These are phyloP conservation scores for Hericium erinaceus DNA, from an alignment of 768 basidiomycete genomes.

Conservation along the genomic window DNA sequence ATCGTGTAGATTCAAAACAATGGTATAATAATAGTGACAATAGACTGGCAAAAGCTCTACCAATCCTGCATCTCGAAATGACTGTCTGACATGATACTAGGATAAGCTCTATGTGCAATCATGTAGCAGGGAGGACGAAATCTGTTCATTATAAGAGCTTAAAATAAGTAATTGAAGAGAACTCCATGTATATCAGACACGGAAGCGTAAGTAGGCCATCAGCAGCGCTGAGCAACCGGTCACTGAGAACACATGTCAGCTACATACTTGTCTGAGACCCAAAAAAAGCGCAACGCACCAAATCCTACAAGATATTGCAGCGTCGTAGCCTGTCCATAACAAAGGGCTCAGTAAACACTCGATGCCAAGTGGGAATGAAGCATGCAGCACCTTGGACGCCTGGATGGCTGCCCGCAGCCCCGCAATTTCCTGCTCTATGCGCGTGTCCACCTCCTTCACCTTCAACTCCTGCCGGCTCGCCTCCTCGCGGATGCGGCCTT, in stretches of 20 bases:
- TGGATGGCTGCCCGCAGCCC: conserved; percentile 76
- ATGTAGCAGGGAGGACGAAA: background rate
- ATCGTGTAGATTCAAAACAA: too few relatives aligned
- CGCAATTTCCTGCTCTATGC: conserved; percentile 95
- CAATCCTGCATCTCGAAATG: background rate
- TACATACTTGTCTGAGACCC: background rate
- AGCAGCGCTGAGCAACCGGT: conserved; percentile 80
- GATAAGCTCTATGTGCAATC: background rate
- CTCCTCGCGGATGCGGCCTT: conserved; percentile 92
- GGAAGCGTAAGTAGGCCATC: conserved; percentile 81
- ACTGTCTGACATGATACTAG: background rate
- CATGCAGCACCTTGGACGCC: conserved; percentile 63
- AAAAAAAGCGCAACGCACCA: conserved; percentile 37
- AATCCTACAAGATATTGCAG: conserved; percentile 84
- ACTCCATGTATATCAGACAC: conserved; percentile 20
- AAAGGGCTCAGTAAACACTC: background rate
- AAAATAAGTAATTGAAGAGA: background rate
- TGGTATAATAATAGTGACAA: too few relatives aligned
- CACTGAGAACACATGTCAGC: conserved; percentile 34
- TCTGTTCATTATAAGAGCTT: background rate
- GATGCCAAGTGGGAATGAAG: background rate
- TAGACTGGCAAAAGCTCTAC: too few relatives aligned
- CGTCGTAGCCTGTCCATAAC: conserved; percentile 54
- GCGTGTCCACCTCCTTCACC: conserved; percentile 95
- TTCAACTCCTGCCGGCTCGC: conserved; percentile 85